A percentile compares a stretch with the other conserved stretches of the same genome.
Evolutionary conservation across 805 yeast genomes (phyloP).

Genomic region (Lipomyces sp.): DNA sequence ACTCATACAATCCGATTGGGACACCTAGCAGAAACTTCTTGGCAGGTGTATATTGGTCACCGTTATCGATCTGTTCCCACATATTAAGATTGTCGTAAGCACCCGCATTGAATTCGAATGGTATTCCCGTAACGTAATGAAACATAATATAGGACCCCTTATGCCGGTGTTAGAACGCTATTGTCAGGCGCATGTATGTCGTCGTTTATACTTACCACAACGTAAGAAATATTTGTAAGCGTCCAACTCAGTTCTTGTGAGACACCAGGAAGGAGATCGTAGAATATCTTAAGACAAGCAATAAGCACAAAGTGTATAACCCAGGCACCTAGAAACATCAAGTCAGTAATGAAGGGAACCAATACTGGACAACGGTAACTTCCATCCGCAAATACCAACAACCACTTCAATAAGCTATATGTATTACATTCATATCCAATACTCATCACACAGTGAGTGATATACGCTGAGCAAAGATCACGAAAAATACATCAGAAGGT

Average conservation of each 20-base stretch:
- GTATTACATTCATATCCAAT: not conserved
- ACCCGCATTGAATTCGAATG: constrained; percentile 95
- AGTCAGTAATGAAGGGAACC: not conserved
- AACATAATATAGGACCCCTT: constrained; percentile 89
- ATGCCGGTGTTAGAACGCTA: not conserved
- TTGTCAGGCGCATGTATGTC: not conserved
- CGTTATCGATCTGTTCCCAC: constrained; percentile 98
- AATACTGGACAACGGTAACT: not conserved
- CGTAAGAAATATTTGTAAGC: constrained; percentile 85
- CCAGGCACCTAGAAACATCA: constrained; percentile 68
- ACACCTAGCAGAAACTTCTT: constrained; percentile 90
- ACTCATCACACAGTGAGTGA: not conserved
- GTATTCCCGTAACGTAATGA: constrained; percentile 95
- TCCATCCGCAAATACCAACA: not conserved
- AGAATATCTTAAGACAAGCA: constrained; percentile 70
- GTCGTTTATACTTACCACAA: constrained; percentile 48
- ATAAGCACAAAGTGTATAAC: constrained; percentile 85
- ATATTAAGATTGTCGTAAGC: constrained; percentile 94
- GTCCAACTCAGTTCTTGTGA: constrained; percentile 91
- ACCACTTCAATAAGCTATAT: not conserved
- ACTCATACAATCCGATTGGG: constrained; percentile 69
- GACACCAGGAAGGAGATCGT: constrained; percentile 78
- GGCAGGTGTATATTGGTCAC: constrained; percentile 96
- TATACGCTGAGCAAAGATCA: not conserved
- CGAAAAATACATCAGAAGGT: not conserved